phyloP scores from a whole-genome alignment of 2,329 filamentous ascomycete species.

The Colletotrichum australisinense region DNA sequence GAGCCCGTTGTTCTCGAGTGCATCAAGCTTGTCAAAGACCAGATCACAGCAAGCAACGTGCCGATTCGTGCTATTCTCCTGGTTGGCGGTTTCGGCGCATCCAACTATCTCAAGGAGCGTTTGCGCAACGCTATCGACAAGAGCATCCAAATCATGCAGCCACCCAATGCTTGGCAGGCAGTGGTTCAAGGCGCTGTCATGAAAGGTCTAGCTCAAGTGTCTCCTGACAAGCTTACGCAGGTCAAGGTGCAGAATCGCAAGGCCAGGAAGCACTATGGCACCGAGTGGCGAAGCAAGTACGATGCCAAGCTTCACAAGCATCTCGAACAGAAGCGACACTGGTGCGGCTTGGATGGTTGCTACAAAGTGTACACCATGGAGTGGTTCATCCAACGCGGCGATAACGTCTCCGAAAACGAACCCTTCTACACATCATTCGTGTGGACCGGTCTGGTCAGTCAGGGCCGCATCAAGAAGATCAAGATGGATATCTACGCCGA shows the following conservation, averaged over 20 bases:
- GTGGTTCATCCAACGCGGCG: slow-evolving; percentile 56
- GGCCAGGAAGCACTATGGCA: slow-evolving; percentile 82
- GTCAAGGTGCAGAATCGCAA: slow-evolving; percentile 63
- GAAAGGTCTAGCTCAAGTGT: slow-evolving; percentile 55
- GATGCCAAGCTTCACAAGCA: slow-evolving; percentile 75
- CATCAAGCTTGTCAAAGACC: slow-evolving; percentile 54
- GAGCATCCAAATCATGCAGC: slow-evolving; percentile 57
- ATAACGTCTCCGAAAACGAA: slow-evolving; percentile 52
- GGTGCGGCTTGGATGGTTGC: slow-evolving; percentile 50
- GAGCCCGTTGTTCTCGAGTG: slow-evolving; percentile 57
- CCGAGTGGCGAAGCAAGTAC: slow-evolving; percentile 83
- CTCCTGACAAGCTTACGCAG: slow-evolving; percentile 46
- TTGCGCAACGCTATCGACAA: slow-evolving; percentile 49
- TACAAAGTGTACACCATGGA: slow-evolving; percentile 53
- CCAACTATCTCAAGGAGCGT: slow-evolving; percentile 55
- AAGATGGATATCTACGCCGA: slow-evolving; percentile 50
- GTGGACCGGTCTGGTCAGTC: slow-evolving; percentile 45
- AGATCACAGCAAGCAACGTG: slow-evolving; percentile 54
- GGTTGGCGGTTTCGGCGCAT: slow-evolving; percentile 61
- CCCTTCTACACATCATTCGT: slow-evolving; percentile 48
- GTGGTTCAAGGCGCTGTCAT: slow-evolving; percentile 64
- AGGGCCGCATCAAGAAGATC: slow-evolving; percentile 48
- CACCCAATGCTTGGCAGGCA: slow-evolving; percentile 60
- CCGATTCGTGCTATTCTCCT: slow-evolving; percentile 59
- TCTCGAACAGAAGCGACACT: slow-evolving; percentile 46